A percentile compares a stretch with the other conserved stretches of the same genome.
phyloP scores from a whole-genome alignment of 208 protist species.

The Zelonia costaricensis region DNA sequence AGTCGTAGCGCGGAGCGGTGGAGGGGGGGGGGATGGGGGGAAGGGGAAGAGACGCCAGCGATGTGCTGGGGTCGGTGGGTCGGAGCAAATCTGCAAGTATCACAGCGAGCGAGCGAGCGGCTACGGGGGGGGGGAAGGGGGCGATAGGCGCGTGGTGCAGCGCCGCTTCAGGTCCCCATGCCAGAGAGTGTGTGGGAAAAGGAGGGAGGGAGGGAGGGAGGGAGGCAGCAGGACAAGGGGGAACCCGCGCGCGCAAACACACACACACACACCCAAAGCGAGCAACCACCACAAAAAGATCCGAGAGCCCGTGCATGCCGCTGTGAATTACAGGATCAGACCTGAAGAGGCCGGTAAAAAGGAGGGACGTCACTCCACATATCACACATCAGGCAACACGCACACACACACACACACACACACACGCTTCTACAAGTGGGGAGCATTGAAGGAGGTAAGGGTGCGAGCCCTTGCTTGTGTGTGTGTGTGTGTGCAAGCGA shows the following conservation, averaged over 20 bases:
- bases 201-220: neutral
- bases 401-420: conserved; percentile 1
- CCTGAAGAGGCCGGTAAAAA: neutral
- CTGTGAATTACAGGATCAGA: neutral
- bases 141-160: no score
- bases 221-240: neutral
- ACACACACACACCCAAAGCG: neutral
- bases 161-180: no score
- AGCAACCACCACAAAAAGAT: neutral
- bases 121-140: no score
- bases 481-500: neutral
- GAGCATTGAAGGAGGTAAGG: no score
- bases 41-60: no score
- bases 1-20: no score
- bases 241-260: neutral
- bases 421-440: neutral
- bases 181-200: no score
- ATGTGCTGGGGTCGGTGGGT: no score
- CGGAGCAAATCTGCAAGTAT: no score
- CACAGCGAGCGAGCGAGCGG: no score
- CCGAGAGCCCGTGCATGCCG: no score
- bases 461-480: neutral
- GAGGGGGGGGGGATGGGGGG: no score
- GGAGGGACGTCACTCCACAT: neutral
- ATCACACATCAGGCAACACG: neutral